phyloP scores from a whole-genome alignment of 2,329 filamentous ascomycete genomes.

The Aspergillus viridinutans region DNA sequence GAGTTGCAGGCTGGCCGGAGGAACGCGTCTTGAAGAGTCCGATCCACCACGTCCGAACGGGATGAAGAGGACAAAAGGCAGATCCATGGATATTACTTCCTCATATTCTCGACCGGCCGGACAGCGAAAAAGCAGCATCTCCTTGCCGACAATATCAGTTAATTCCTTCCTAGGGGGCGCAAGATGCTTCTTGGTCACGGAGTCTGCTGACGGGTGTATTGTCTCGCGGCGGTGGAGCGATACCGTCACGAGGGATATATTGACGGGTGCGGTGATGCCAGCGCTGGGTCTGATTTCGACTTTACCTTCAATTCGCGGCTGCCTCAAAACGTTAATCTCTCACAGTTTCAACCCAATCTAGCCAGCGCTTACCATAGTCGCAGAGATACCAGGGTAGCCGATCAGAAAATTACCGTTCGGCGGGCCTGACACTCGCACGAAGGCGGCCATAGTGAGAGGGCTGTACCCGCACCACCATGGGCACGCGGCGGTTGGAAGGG shows the following conservation, averaged over 20 bases:
- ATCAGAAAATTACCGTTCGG: constrained; percentile 96
- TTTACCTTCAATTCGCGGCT: constrained; percentile 96
- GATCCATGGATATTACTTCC: constrained; percentile 88
- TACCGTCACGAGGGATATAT: constrained; percentile 89
- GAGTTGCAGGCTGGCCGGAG: constrained; percentile 85
- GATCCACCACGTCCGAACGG: constrained; percentile 88
- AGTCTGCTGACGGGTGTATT: constrained; percentile 94
- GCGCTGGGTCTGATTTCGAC: constrained; percentile 88
- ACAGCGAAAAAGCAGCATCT: constrained; percentile 87
- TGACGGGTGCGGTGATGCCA: constrained; percentile 83
- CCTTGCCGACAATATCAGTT: constrained; percentile 89
- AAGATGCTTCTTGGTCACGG: constrained; percentile 84
- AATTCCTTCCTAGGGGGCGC: constrained; percentile 87
- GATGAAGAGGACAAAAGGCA: constrained; percentile 96
- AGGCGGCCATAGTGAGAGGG: constrained; percentile 60
- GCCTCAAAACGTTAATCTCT: constrained; percentile 12
- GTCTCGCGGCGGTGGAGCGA: constrained; percentile 89
- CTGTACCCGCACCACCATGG: constrained; percentile 39
- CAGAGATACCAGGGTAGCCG: constrained; percentile 95
- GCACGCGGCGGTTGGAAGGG: constrained; percentile 26
- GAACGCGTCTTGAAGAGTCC: constrained; percentile 83
- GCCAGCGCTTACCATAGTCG: constrained; percentile 73
- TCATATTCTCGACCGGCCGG: constrained; percentile 79
- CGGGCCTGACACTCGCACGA: constrained; percentile 93
- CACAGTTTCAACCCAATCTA: neutral